Conservation (phyloP, 208 protist species). For the Leishmania mexicana region DNA sequence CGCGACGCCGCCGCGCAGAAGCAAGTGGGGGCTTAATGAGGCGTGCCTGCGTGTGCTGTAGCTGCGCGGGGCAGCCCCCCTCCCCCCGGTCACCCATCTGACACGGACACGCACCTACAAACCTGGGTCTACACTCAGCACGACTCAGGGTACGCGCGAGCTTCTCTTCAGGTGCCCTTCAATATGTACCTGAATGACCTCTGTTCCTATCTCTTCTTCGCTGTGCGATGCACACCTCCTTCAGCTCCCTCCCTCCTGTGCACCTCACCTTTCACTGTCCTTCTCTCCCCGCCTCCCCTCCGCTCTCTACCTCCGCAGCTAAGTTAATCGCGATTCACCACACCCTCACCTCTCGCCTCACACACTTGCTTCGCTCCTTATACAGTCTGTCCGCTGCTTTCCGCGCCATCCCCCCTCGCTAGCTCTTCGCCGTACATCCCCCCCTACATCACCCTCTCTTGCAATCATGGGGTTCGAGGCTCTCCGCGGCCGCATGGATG, state of each 20-base stretch:
- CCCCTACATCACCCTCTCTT: slow-evolving; percentile 6
- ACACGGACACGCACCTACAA: neutral
- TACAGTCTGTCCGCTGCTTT: neutral
- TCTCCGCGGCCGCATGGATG: slow-evolving; percentile 39
- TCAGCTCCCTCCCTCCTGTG: neutral
- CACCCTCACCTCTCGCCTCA: neutral
- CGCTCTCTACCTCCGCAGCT: neutral
- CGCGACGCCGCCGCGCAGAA: too few relatives aligned
- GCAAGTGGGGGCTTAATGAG: neutral
- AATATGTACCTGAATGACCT: neutral
- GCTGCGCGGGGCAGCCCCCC: too few relatives aligned
- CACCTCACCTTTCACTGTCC: neutral
- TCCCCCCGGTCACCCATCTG: neutral
- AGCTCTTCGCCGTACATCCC: neutral
- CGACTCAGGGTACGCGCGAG: neutral
- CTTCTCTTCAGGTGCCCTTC: neutral
- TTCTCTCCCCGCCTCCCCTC: neutral
- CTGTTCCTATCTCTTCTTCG: neutral
- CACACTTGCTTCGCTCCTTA: neutral
- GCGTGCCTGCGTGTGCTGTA: neutral
- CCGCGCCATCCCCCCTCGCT: neutral
- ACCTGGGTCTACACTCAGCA: neutral
- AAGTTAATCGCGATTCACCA: neutral
- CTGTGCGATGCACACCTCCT: neutral
- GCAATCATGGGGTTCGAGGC: slow-evolving; percentile 57